A percentile compares a stretch with the other conserved stretches of the same genome.
Evolutionary conservation across 805 yeast genomes (phyloP).

Genomic region (Kodamaea lidongshanica): DNA sequence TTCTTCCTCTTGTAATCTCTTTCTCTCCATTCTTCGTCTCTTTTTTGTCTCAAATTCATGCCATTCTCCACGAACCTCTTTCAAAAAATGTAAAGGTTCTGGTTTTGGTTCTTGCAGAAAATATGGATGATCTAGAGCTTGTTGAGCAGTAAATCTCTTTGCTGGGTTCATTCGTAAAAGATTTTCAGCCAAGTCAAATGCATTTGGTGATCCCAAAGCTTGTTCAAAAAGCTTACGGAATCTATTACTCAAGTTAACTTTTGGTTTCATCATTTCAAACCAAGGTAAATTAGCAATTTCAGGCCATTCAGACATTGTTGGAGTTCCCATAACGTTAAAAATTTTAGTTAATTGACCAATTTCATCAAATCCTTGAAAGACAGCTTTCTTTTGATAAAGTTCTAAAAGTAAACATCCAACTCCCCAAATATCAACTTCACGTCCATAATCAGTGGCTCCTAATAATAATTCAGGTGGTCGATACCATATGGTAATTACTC

Average conservation of each 20-base stretch:
- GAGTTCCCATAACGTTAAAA: conserved; percentile 83
- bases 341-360: conserved; percentile 74
- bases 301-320: conserved; percentile 70
- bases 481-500: conserved; percentile 96
- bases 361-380: conserved; percentile 87
- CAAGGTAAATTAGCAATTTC: conserved; percentile 76
- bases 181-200: conserved; percentile 59
- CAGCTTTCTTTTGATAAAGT: conserved; percentile 64
- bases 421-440: conserved; percentile 96
- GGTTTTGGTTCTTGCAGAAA: conserved; percentile 66
- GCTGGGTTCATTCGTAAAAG: conserved; percentile 66
- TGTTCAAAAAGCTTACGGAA: conserved; percentile 27
- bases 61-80: conserved; percentile 77
- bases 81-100: conserved; percentile 50
- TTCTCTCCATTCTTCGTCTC: conserved; percentile 49
- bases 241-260: conserved; percentile 26
- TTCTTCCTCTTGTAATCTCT: conserved; percentile 29
- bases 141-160: conserved; percentile 57
- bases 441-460: conserved; percentile 85
- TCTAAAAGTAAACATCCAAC: conserved; percentile 88
- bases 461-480: conserved; percentile 90
- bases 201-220: conserved; percentile 22
- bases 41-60: conserved; percentile 94
- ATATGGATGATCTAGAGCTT: conserved; percentile 66
- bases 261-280: conserved; percentile 79